Conservation (phyloP, 768 basidiomycete genomes). For the Galerina sulciceps region DNA sequence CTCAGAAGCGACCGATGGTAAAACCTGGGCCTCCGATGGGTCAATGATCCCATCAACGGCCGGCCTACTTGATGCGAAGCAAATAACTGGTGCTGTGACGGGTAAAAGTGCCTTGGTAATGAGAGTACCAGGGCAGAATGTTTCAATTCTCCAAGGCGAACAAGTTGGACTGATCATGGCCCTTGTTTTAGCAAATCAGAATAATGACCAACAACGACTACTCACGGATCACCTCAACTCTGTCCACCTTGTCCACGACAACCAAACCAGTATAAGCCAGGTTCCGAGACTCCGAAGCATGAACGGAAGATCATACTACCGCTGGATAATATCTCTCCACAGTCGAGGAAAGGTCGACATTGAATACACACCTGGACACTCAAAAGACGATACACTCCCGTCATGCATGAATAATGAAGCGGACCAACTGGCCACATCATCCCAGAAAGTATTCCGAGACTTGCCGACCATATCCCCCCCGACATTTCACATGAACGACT, state of each 20-base stretch:
- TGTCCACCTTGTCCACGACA: background rate
- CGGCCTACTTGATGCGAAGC: background rate
- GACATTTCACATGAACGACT: slow-evolving; percentile 1
- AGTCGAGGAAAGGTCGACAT: background rate
- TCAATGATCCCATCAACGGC: background rate
- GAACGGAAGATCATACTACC: slow-evolving; percentile 3
- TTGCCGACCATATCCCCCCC: background rate
- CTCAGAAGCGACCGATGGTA: background rate
- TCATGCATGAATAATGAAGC: background rate
- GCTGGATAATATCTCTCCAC: slow-evolving; percentile 7
- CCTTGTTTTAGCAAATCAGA: background rate
- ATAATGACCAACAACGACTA: background rate
- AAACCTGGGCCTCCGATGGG: background rate
- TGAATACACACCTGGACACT: background rate
- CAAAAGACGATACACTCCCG: slow-evolving; percentile 2
- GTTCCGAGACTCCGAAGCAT: background rate
- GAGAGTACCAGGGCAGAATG: background rate
- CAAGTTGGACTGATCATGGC: background rate
- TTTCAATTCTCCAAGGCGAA: slow-evolving; percentile 7
- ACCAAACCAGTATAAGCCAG: background rate
- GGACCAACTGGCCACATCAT: background rate
- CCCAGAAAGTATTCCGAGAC: background rate
- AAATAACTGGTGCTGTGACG: background rate
- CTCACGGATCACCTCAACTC: slow-evolving; percentile 8
- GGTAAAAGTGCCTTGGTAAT: background rate